Conservation (phyloP, 805 yeast genomes). For the Brettanomyces nanus region DNA sequence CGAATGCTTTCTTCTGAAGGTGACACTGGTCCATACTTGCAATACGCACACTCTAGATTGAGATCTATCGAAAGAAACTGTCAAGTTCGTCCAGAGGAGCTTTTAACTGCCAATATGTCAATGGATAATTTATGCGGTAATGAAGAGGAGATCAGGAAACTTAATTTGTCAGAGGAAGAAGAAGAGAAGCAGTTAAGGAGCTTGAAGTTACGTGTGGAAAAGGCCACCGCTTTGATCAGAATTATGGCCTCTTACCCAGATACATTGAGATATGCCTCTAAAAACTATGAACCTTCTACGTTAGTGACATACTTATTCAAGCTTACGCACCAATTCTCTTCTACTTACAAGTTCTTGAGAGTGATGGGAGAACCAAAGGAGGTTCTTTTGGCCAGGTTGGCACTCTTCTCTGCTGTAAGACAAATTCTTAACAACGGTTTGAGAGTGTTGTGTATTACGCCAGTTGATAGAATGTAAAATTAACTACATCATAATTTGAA, state of each 20-base stretch:
- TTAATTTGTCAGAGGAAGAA: constrained; percentile 21
- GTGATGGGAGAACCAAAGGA: constrained; percentile 91
- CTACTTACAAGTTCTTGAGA: constrained; percentile 94
- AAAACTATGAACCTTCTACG: constrained; percentile 87
- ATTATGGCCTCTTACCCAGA: constrained; percentile 88
- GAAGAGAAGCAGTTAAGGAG: constrained; percentile 24
- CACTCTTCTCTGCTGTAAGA: constrained; percentile 82
- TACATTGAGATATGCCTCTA: constrained; percentile 69
- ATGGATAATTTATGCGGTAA: constrained; percentile 25
- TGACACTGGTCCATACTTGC: constrained; percentile 98
- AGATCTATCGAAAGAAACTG: constrained; percentile 91
- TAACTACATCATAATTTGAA: no score
- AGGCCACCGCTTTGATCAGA: constrained; percentile 54
- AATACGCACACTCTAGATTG: constrained; percentile 95
- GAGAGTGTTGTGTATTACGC: constrained; percentile 83
- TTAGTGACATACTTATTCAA: constrained; percentile 89
- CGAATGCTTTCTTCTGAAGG: constrained; percentile 98
- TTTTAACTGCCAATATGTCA: constrained; percentile 22
- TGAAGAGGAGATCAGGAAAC: constrained; percentile 16
- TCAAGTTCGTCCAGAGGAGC: constrained; percentile 30
- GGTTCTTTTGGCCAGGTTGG: constrained; percentile 83
- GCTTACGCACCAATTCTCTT: constrained; percentile 87
- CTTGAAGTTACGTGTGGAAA: constrained; percentile 22
- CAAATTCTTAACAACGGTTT: constrained; percentile 87
- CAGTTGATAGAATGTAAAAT: constrained; percentile 92